Base-by-base conservation (phyloP, 2,329 filamentous ascomycete genomes). In the Exophiala mesophila region DNA sequence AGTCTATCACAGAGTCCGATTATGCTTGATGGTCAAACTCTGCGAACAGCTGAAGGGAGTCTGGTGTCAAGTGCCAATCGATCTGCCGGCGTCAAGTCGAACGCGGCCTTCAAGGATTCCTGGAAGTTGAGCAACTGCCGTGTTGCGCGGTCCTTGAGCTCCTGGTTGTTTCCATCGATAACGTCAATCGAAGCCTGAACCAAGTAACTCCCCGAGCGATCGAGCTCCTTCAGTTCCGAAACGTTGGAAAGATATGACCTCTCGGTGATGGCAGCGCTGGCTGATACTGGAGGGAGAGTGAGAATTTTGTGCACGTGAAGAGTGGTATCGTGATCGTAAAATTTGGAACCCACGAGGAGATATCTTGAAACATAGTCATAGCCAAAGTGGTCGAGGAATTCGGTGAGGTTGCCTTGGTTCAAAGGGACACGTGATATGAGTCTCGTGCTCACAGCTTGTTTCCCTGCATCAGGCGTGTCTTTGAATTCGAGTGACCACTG, bases 21-120 rank as follows among this genome's bases (percentile, higher is more conserved):
- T n/a, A n/a, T n/a, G n/a, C n/a, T n/a, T n/a, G n/a, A n/a, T n/a
- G n/a, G 15, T 48, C 44, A 50, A 21, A 35, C 39, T 41, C 49
- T 52, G 41, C 48, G 42, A 20, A 37, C 40, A 28, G 18, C 35
- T 21, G 45, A 30, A 20, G 50, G 79, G 28, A 78, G 73, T 42
- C 78, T 68, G 3, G 77, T 78, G 57, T 82, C 78, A 49, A 82
- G 61, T 18, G 73, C 66, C 36, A 82, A 60, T 36, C 79, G 66
- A 59, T 82, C 77, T 1, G 74, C 76, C 33, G 74, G 68, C 34
- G 71, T 67, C 52, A 83, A 57, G 38, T 76, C 73, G 16, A 82
- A 71, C 12, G 72, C 73, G 7, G 63, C 63, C 53, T 72, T 76
- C 60, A 82, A 66, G 44, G 69, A 65, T 41, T 73, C 70, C 53